phyloP scores from a whole-genome alignment of 2,329 filamentous ascomycete genomes.

The Phialocephala sp. region DNA sequence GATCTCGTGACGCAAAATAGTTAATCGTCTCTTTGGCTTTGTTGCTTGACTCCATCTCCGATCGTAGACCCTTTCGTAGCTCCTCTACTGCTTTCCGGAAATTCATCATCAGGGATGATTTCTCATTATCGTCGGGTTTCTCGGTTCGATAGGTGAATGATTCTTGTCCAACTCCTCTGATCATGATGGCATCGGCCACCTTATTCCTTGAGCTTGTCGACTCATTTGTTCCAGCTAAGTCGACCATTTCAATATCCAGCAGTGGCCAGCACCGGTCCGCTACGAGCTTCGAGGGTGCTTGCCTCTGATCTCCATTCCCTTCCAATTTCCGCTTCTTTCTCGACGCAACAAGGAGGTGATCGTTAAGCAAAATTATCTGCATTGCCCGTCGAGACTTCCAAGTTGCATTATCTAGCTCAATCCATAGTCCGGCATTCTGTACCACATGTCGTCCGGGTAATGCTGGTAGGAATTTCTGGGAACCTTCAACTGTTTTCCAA shows the following conservation, averaged over 20 bases:
- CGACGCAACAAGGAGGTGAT: constrained; percentile 89
- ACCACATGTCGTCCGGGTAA: constrained; percentile 91
- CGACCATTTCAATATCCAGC: constrained; percentile 89
- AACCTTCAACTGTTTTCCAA: constrained; percentile 97
- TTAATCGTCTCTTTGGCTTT: constrained; percentile 85
- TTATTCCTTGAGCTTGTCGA: constrained; percentile 63
- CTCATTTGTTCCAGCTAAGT: constrained; percentile 74
- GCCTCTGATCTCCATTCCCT: constrained; percentile 54
- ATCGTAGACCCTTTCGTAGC: constrained; percentile 81
- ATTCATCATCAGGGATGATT: constrained; percentile 80
- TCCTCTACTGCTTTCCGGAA: constrained; percentile 94
- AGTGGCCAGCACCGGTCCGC: constrained; percentile 95
- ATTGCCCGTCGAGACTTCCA: constrained; percentile 92
- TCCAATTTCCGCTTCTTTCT: constrained; percentile 92
- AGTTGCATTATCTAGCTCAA: constrained; percentile 95
- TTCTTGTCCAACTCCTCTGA: constrained; percentile 83
- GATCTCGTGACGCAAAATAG: constrained; percentile 81
- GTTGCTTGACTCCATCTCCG: constrained; percentile 86
- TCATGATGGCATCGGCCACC: constrained; percentile 85
- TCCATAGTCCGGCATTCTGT: constrained; percentile 90
- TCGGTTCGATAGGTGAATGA: constrained; percentile 95
- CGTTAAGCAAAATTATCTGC: constrained; percentile 91
- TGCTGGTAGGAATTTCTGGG: constrained; percentile 94
- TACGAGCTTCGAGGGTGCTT: constrained; percentile 74
- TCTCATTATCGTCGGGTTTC: constrained; percentile 78